These are phyloP conservation scores for Trichoderma sp. DNA, from an alignment of 2,329 filamentous ascomycete genomes.

Conservation along the genomic window DNA sequence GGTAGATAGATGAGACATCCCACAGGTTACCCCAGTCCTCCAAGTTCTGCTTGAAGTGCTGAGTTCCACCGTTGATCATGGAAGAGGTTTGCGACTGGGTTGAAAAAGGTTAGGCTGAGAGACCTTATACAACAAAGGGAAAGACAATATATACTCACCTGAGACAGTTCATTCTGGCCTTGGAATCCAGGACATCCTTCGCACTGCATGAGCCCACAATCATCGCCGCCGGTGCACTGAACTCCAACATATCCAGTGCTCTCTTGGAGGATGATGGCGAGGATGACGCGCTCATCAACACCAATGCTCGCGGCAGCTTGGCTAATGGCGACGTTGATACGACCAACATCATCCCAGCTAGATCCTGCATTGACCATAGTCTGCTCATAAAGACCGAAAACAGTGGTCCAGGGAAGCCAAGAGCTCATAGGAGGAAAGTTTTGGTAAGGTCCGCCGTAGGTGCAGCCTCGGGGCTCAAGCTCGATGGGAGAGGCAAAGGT, in stretches of 20 bases:
- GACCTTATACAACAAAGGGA: background rate
- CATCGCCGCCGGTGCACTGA: conserved; percentile 6
- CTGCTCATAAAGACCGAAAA: conserved; percentile 18
- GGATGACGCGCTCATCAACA: conserved; percentile 25
- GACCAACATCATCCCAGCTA: conserved; percentile 24
- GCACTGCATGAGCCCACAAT: conserved; percentile 24
- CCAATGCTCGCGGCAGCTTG: conserved; percentile 11
- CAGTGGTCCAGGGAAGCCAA: conserved; percentile 11
- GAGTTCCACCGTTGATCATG: conserved; percentile 25
- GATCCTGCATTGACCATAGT: conserved; percentile 20
- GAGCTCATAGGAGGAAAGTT: conserved; percentile 19
- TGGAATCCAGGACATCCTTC: conserved; percentile 14
- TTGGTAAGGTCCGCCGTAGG: conserved; percentile 10
- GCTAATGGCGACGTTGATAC: conserved; percentile 23
- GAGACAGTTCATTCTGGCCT: conserved; percentile 1
- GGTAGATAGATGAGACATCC: conserved; percentile 18
- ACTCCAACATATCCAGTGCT: conserved; percentile 14
- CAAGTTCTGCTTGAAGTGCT: conserved; percentile 17
- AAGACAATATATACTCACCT: background rate
- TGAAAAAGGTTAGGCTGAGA: background rate
- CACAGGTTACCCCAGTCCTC: conserved; percentile 1
- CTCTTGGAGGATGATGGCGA: conserved; percentile 25
- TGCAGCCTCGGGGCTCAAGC: conserved; percentile 13
- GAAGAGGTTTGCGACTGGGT: conserved; percentile 2
- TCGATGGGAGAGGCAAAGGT: conserved; percentile 8